Percentiles rank a stretch among this genome's conserved stretches.
Conservation (phyloP, 2,329 filamentous ascomycete genomes). For the Raffaelea albimanens region DNA sequence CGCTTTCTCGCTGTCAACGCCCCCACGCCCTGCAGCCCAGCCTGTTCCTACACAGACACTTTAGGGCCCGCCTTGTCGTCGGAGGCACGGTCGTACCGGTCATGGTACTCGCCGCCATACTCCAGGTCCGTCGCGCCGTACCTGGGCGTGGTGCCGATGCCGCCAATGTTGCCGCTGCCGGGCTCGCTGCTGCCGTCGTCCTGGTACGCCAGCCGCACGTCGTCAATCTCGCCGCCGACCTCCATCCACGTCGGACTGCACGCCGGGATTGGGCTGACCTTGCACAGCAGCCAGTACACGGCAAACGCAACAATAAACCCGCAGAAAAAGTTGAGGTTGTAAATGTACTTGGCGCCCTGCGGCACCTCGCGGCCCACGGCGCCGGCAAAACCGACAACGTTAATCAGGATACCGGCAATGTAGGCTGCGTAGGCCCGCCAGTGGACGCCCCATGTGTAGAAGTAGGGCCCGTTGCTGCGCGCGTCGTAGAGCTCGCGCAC, state of each 20-base stretch:
- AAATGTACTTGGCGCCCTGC: constrained; percentile 71
- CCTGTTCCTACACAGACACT: too few species aligned
- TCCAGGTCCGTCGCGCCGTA: too few species aligned
- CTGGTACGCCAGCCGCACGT: constrained; percentile 39
- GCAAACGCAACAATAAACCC: constrained; percentile 63
- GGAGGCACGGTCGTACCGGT: too few species aligned
- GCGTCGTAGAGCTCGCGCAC: constrained; percentile 72
- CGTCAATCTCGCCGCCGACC: constrained; percentile 54
- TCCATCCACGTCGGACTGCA: constrained; percentile 71
- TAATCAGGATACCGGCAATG: constrained; percentile 74
- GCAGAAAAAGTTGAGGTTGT: constrained; percentile 83
- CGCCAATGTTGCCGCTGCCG: not conserved
- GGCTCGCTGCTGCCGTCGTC: constrained; percentile 3
- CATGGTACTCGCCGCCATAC: too few species aligned
- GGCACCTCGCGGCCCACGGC: constrained; percentile 66
- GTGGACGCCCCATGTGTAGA: constrained; percentile 62
- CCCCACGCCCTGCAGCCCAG: too few species aligned
- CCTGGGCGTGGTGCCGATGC: too few species aligned
- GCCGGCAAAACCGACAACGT: constrained; percentile 84
- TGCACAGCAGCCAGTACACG: constrained; percentile 64
- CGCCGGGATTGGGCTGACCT: constrained; percentile 61
- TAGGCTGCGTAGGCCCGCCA: constrained; percentile 82
- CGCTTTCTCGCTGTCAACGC: too few species aligned
- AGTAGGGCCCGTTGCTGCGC: constrained; percentile 60
- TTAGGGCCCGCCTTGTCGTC: too few species aligned